Conservation (phyloP, 208 protist species). For the Novymonas esmeraldas region DNA sequence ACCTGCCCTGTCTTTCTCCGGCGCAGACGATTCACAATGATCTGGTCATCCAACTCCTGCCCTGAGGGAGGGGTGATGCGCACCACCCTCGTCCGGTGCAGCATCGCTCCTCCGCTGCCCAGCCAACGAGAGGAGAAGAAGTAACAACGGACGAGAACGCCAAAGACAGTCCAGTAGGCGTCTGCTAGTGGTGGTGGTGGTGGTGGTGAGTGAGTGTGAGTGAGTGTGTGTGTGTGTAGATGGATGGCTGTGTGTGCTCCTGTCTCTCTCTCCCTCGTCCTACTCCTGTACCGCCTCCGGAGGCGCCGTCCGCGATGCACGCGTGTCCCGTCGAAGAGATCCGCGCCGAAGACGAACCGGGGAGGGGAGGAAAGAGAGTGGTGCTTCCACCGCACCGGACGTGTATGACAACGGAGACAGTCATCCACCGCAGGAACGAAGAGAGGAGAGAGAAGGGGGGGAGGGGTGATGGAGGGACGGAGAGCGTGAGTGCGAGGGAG, state of each 20-base stretch:
- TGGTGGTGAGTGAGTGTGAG: constrained; percentile 4
- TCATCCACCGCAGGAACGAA: no score
- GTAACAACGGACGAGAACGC: background rate
- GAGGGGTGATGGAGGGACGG: background rate
- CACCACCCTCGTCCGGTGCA: constrained; percentile 10
- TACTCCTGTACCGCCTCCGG: background rate
- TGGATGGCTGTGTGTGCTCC: background rate
- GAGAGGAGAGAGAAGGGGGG: background rate
- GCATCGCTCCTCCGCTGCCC: constrained; percentile 8
- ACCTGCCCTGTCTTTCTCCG: constrained; percentile 22
- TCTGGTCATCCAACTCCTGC: constrained; percentile 50
- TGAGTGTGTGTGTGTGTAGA: constrained; percentile 13
- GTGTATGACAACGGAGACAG: no score
- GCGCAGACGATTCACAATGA: constrained; percentile 60
- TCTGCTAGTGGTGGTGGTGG: background rate
- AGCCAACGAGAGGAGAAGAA: background rate
- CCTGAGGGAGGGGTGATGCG: constrained; percentile 12
- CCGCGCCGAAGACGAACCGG: no score
- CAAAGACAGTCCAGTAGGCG: background rate
- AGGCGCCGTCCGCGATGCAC: no score
- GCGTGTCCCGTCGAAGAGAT: no score
- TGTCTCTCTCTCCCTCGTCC: background rate
- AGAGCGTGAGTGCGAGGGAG: background rate
- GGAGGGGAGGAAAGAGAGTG: background rate
- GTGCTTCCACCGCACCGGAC: no score